phyloP scores from a whole-genome alignment of 169 alveolate genomes.

The Theileria equi region DNA sequence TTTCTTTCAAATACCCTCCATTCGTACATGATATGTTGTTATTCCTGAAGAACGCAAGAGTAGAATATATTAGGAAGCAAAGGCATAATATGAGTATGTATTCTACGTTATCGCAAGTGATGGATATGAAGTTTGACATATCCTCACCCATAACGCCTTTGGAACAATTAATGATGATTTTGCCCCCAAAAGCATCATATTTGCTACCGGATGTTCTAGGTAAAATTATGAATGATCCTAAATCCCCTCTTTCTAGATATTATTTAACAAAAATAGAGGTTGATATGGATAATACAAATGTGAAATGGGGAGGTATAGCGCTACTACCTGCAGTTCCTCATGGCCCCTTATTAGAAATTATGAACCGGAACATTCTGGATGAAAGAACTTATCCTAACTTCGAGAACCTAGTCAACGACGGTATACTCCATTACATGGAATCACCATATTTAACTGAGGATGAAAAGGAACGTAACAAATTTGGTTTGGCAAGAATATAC shows the following conservation, averaged over 20 bases:
- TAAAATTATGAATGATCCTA: constrained; percentile 45
- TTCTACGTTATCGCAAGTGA: constrained; percentile 23
- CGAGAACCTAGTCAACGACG: not conserved
- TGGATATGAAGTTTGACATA: constrained; percentile 15
- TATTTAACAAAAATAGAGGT: constrained; percentile 69
- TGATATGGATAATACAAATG: constrained; percentile 74
- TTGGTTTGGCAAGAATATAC: constrained; percentile 55
- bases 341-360: not conserved
- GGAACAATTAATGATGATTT: constrained; percentile 71
- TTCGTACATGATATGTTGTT: constrained; percentile 65
- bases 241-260: constrained; percentile 62
- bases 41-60: constrained; percentile 11
- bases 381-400: no score
- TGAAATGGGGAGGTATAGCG: constrained; percentile 76
- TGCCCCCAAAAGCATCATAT: constrained; percentile 66
- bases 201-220: constrained; percentile 66
- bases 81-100: not conserved
- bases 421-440: constrained; percentile 22
- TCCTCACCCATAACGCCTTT: constrained; percentile 68
- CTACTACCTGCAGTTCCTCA: constrained; percentile 62
- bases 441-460: constrained; percentile 47
- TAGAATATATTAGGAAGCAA: not conserved
- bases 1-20: constrained; percentile 92
- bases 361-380: no score
- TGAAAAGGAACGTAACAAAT: constrained; percentile 40